phyloP scores from a whole-genome alignment of 2,329 filamentous ascomycete genomes.

The Neoascochyta sp. region DNA sequence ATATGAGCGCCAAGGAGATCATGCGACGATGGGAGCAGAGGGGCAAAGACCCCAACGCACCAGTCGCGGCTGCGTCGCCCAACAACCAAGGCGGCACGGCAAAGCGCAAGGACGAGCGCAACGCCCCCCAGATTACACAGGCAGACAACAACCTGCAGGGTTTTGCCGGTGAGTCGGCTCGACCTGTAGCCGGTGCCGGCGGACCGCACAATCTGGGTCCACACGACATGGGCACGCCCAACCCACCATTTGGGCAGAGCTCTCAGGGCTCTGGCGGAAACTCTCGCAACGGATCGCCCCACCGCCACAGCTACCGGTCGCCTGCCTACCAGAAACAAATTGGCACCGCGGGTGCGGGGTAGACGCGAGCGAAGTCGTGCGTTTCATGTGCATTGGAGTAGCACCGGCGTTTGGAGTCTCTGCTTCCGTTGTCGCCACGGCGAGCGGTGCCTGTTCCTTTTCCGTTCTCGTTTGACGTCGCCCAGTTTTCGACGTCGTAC shows the following conservation, averaged over 20 bases:
- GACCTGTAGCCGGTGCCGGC: constrained; percentile 56
- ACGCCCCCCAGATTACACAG: constrained; percentile 58
- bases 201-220: constrained; percentile 25
- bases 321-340: constrained; percentile 37
- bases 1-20: constrained; percentile 96
- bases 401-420: constrained; percentile 18
- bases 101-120: constrained; percentile 50
- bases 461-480: too few species aligned
- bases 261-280: constrained; percentile 34
- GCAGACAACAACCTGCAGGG: constrained; percentile 86
- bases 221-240: constrained; percentile 32
- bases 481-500: too few species aligned
- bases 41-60: constrained; percentile 59
- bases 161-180: constrained; percentile 78
- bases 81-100: constrained; percentile 44
- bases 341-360: constrained; percentile 37
- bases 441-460: too few species aligned
- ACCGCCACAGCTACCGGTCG: constrained; percentile 39
- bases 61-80: constrained; percentile 46
- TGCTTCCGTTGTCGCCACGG: too few species aligned
- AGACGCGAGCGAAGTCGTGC: constrained; percentile 5
- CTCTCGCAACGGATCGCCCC: constrained; percentile 36
- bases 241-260: constrained; percentile 32
- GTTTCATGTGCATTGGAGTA: constrained; percentile 20
- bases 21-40: constrained; percentile 89